Conservation (phyloP, 2,329 filamentous ascomycete species). For the Talaromyces sp. region DNA sequence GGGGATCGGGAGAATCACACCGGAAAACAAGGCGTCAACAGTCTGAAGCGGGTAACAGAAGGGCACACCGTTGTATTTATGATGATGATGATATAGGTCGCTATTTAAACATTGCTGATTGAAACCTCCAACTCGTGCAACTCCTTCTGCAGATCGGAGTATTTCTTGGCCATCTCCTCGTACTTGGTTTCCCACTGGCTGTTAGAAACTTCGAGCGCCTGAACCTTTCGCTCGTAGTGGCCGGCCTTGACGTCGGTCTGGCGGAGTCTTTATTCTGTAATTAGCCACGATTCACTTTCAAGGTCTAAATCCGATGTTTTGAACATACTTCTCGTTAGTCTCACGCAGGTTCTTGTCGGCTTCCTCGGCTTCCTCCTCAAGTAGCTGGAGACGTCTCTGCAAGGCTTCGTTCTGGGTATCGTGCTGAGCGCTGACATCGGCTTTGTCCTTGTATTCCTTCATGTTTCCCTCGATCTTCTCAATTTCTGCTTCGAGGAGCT, state of each 20-base stretch:
- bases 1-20: not conserved
- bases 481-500: constrained; percentile 81
- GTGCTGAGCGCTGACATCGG: constrained; percentile 76
- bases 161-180: constrained; percentile 95
- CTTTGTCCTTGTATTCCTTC: constrained; percentile 82
- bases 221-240: constrained; percentile 98
- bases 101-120: constrained; percentile 82
- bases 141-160: constrained; percentile 78
- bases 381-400: constrained; percentile 85
- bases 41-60: constrained; percentile 11
- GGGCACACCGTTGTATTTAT: constrained; percentile 20
- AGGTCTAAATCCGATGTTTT: not conserved
- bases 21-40: constrained; percentile 15
- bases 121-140: constrained; percentile 85
- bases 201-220: constrained; percentile 85
- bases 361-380: constrained; percentile 97
- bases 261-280: constrained; percentile 65
- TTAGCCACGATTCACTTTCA: not conserved
- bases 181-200: constrained; percentile 97
- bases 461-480: constrained; percentile 85
- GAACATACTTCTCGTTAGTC: constrained; percentile 95
- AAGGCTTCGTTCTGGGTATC: constrained; percentile 89
- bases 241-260: constrained; percentile 99
- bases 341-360: constrained; percentile 95
- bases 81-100: constrained; percentile 18